These are phyloP conservation scores for Furcasterigmium sp. DNA, from an alignment of 2,329 filamentous ascomycete species.

Conservation along the genomic window DNA sequence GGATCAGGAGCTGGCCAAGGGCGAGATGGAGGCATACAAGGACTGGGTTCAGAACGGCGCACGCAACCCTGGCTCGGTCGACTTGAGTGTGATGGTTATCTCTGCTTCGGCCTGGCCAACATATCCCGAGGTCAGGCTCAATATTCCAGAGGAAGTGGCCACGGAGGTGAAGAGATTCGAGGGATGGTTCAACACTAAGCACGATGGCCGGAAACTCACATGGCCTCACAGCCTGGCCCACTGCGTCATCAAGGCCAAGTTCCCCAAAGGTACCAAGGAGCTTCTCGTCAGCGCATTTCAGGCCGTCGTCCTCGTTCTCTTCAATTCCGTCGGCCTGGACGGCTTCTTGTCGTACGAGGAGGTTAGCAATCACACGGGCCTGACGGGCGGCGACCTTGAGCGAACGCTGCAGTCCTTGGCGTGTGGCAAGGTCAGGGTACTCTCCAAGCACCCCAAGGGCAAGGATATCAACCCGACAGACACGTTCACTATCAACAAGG, in stretches of 20 bases:
- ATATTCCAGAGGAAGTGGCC: constrained; percentile 70
- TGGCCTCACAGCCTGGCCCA: constrained; percentile 96
- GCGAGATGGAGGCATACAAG: constrained; percentile 90
- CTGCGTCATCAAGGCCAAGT: constrained; percentile 76
- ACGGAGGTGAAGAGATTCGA: constrained; percentile 79
- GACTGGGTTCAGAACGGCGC: constrained; percentile 48
- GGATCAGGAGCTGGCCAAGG: constrained; percentile 86
- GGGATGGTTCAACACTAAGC: constrained; percentile 79
- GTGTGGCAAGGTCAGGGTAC: constrained; percentile 79
- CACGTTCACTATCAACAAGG: constrained; percentile 75
- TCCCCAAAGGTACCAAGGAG: constrained; percentile 78
- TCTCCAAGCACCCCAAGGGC: constrained; percentile 80
- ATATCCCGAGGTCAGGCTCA: constrained; percentile 70
- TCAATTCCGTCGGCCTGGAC: constrained; percentile 64
- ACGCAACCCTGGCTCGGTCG: constrained; percentile 45
- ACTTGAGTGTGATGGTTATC: constrained; percentile 84
- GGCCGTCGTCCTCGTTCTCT: constrained; percentile 82
- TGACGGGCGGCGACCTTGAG: constrained; percentile 73
- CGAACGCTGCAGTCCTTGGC: constrained; percentile 93
- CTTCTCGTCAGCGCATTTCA: constrained; percentile 89
- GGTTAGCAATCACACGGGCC: constrained; percentile 67
- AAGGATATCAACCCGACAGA: constrained; percentile 75
- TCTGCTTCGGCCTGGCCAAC: constrained; percentile 89
- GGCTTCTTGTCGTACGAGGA: constrained; percentile 69
- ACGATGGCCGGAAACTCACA: constrained; percentile 76